Conservation (phyloP, 2,329 filamentous ascomycete species). For the Cryphonectria japonica region DNA sequence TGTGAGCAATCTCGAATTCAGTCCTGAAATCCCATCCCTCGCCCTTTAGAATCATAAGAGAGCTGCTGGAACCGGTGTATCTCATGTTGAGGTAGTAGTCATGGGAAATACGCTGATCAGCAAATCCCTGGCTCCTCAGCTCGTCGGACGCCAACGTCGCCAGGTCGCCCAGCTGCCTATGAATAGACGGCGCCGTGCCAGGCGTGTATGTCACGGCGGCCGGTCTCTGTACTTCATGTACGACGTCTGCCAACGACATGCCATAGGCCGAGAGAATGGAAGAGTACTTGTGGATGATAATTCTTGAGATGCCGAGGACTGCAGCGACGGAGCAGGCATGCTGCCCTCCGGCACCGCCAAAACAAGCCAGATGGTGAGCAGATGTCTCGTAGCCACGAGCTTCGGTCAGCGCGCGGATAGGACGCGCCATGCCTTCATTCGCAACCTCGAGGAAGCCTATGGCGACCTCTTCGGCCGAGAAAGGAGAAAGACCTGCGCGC, state of each 20-base stretch:
- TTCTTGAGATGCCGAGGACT: slow-evolving; percentile 44
- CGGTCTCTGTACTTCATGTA: slow-evolving; percentile 40
- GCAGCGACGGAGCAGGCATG: slow-evolving; percentile 48
- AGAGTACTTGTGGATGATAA: slow-evolving; percentile 48
- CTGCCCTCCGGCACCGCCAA: slow-evolving; percentile 70
- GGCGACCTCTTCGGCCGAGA: slow-evolving; percentile 45
- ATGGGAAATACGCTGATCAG: slow-evolving; percentile 45
- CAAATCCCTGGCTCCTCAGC: slow-evolving; percentile 48
- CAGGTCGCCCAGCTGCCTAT: slow-evolving; percentile 32
- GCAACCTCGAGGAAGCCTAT: slow-evolving; percentile 74
- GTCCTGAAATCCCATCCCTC: slow-evolving; percentile 39
- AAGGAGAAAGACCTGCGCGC: slow-evolving; percentile 30
- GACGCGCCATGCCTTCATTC: slow-evolving; percentile 73
- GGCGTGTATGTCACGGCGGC: slow-evolving; percentile 33
- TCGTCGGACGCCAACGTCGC: slow-evolving; percentile 40
- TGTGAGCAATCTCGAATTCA: slow-evolving; percentile 42
- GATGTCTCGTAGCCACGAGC: slow-evolving; percentile 44
- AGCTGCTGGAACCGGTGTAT: slow-evolving; percentile 48
- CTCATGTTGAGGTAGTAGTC: slow-evolving; percentile 50
- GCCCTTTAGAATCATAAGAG: slow-evolving; percentile 43
- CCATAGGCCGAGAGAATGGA: slow-evolving; percentile 49
- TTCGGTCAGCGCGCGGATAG: slow-evolving; percentile 66
- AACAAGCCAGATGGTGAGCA: slow-evolving; percentile 46
- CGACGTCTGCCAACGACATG: slow-evolving; percentile 45
- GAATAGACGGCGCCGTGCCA: slow-evolving; percentile 26